Percentiles rank a stretch among this genome's conserved stretches.
Evolutionary conservation across 352 stramenopile species (phyloP).

Genomic region (Pythium volutum): DNA sequence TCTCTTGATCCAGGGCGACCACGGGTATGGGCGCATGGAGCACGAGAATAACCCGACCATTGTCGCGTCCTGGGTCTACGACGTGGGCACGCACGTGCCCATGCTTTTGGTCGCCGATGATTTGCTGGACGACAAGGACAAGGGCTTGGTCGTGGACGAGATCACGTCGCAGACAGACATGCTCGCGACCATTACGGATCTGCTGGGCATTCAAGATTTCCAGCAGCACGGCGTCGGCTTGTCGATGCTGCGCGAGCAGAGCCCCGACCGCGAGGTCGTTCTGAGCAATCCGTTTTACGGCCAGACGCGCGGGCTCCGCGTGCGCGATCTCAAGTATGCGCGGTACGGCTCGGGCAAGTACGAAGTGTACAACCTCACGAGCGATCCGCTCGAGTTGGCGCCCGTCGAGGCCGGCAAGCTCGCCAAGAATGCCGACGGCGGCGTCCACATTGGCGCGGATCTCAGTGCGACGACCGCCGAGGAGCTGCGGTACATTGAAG

Average conservation of each 20-base stretch:
- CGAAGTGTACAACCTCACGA: slow-evolving; percentile 9
- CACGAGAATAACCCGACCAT: slow-evolving; percentile 19
- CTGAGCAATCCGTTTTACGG: slow-evolving; percentile 7
- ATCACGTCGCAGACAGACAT: slow-evolving; percentile 10
- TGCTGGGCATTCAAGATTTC: slow-evolving; percentile 11
- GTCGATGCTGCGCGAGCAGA: slow-evolving; percentile 12
- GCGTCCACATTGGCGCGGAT: slow-evolving; percentile 4
- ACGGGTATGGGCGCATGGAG: slow-evolving; percentile 18
- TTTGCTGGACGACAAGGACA: slow-evolving; percentile 8
- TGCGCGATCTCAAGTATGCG: slow-evolving; percentile 10
- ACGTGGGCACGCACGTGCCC: slow-evolving; percentile 13
- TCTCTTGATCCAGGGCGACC: slow-evolving; percentile 19
- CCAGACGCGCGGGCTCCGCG: neutral
- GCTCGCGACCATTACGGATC: slow-evolving; percentile 14
- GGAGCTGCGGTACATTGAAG: neutral
- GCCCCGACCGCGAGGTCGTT: slow-evolving; percentile 1
- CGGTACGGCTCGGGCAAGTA: neutral
- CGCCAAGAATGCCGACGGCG: neutral
- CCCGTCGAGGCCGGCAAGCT: slow-evolving; percentile 3
- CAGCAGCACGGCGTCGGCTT: slow-evolving; percentile 16
- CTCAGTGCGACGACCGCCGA: no score
- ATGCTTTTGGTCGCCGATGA: slow-evolving; percentile 13
- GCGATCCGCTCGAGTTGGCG: neutral
- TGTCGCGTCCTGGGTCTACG: slow-evolving; percentile 7
- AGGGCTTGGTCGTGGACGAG: slow-evolving; percentile 14